Evolutionary conservation across 2,329 filamentous ascomycete genomes (phyloP), one percentile per base, ranked within the genome.

Genomic region (Trichoderma sp.): DNA sequence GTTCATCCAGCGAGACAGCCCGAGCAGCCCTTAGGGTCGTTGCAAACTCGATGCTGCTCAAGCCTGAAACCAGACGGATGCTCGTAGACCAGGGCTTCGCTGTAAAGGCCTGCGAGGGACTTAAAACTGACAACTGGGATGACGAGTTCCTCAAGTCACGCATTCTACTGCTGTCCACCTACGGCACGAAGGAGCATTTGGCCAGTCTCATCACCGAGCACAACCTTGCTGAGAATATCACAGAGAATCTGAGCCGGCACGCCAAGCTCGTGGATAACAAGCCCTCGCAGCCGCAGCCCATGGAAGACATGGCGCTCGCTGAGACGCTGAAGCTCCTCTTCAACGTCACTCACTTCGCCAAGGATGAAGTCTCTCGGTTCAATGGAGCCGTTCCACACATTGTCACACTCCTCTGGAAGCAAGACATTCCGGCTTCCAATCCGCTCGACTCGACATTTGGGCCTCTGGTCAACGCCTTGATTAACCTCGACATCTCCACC

Each of bases 261-360:
- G 85, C 85, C 6, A 85, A 83, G 61, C 70, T 77, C 3, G 62
- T 76, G 9, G 68, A 72, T 19, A 66, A 68, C 21, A 72, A 73
- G 52, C 68, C 73, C 26, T 73, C 71, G 7, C 44, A 48, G 12
- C 69, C 69, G 14, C 79, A 85, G 48, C 83, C 85, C 0, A 90
- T 93, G 83, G 87, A 90, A 68, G 87, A 90, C 66, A 87, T 94
- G 86, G 92, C 93, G 0, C 82, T 98, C 44, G 83, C 83, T 9
- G 94, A 98, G 76, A 94, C 90, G 0, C 80, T 95, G 57, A 97
- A 96, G 73, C 82, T 98, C 47, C 79, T 96, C 59, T 98, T 96
- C 82, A 97, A 97, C 76, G 82, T 97, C 61, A 90, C 90, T 1
- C 88, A 93, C 71, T 88, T 88, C 72, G 90, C 89, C 69, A 86